These are phyloP conservation scores for Dactylonectria macrodidyma DNA, from an alignment of 2,329 filamentous ascomycete species.

Conservation along the genomic window DNA sequence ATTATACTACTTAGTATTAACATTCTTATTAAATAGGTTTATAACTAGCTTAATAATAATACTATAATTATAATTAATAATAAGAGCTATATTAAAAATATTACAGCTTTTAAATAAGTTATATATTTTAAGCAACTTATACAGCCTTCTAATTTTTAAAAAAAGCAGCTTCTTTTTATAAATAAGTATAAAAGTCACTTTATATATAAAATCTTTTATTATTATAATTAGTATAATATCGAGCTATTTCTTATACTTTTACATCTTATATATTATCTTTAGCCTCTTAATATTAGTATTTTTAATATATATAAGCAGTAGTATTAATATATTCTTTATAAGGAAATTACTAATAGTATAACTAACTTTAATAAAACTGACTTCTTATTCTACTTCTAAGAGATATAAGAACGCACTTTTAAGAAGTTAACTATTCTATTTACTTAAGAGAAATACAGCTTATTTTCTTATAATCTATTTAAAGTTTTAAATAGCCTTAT, in stretches of 20 bases:
- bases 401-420: not conserved
- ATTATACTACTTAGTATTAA: too few species aligned
- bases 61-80: too few species aligned
- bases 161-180: not conserved
- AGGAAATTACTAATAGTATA: not conserved
- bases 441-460: not conserved
- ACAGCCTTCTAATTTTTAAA: too few species aligned
- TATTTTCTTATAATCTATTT: not conserved
- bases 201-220: not conserved
- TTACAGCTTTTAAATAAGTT: too few species aligned
- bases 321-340: not conserved
- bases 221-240: not conserved
- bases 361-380: not conserved
- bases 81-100: too few species aligned
- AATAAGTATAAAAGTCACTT: not conserved
- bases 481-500: too few species aligned
- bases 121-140: too few species aligned
- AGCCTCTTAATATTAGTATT: not conserved
- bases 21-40: not conserved
- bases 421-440: not conserved
- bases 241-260: not conserved
- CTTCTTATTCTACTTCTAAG: not conserved
- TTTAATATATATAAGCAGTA: not conserved
- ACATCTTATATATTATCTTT: not conserved
- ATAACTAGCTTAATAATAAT: too few species aligned